Percentiles rank a stretch among this genome's conserved stretches.
Evolutionary conservation across 176 grass and related monocot species (phyloP).

Genomic region (Zoysia japonica): DNA sequence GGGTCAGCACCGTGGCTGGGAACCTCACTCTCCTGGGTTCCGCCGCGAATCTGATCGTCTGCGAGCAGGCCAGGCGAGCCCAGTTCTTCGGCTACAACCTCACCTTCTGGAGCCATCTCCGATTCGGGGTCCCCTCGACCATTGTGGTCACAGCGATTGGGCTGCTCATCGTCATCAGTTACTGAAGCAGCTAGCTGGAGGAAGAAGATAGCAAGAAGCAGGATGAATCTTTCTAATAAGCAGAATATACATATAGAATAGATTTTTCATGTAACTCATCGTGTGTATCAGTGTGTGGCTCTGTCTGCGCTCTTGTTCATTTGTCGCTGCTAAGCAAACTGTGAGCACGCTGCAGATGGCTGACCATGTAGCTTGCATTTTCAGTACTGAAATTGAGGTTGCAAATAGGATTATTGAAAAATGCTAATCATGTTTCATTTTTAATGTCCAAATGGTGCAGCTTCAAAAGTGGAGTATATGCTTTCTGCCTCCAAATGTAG

Average conservation of each 20-base stretch:
- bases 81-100: conserved; percentile 82
- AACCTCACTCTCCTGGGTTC: conserved; percentile 90
- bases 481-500: no score
- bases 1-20: conserved; percentile 88
- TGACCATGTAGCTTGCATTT: conserved; percentile 29
- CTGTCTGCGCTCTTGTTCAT: conserved; percentile 17
- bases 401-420: conserved; percentile 39
- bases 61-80: conserved; percentile 81
- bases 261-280: conserved; percentile 28
- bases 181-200: conserved; percentile 34
- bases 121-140: conserved; percentile 84
- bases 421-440: conserved; percentile 26
- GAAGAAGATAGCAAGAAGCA: conserved; percentile 9
- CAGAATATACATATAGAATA: conserved; percentile 40
- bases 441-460: neutral
- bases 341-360: conserved; percentile 23
- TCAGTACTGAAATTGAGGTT: conserved; percentile 33
- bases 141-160: conserved; percentile 77
- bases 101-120: conserved; percentile 83
- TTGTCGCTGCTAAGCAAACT: conserved; percentile 29
- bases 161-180: conserved; percentile 64
- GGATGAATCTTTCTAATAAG: conserved; percentile 38
- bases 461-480: neutral
- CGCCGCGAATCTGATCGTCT: conserved; percentile 94
- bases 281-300: conserved; percentile 10